These are phyloP conservation scores for Ensete glaucum DNA, from an alignment of 176 grass and related monocot genomes.

Conservation along the genomic window DNA sequence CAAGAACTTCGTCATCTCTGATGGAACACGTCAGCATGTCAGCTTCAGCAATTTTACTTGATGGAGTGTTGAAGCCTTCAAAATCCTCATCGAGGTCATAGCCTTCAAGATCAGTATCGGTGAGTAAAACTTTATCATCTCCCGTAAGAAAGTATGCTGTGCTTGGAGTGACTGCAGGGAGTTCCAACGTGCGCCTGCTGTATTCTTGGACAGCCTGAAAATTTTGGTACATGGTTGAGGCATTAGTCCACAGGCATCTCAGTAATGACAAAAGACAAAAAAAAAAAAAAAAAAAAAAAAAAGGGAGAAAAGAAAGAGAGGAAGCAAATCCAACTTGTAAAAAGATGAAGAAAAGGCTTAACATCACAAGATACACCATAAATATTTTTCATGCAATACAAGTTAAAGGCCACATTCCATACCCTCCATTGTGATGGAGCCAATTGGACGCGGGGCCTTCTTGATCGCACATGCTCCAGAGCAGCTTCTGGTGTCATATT, in stretches of 20 bases:
- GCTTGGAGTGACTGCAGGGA: conserved; percentile 13
- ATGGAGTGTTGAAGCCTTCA: no score
- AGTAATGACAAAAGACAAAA: no score
- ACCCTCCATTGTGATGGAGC: conserved; percentile 74
- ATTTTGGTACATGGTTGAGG: not conserved
- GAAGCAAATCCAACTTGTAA: not conserved
- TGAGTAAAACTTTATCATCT: no score
- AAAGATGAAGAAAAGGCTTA: not conserved
- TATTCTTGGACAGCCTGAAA: conserved; percentile 62
- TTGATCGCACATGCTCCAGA: conserved; percentile 66
- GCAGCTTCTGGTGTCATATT: conserved; percentile 64
- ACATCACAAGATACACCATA: no score
- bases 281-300: no score
- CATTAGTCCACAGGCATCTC: not conserved
- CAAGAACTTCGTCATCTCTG: conserved; percentile 25
- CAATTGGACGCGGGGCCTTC: conserved; percentile 74
- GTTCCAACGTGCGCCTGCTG: conserved; percentile 28
- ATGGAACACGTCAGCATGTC: conserved; percentile 16
- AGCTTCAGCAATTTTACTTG: not conserved
- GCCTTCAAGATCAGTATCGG: no score
- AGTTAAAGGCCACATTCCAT: not conserved
- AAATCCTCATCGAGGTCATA: no score
- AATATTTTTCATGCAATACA: no score
- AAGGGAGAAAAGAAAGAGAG: no score
- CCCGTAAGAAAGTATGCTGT: no score